Evolutionary conservation across 441 rosid genomes (phyloP).

Genomic region (Rhodomyrtus psidioides): DNA sequence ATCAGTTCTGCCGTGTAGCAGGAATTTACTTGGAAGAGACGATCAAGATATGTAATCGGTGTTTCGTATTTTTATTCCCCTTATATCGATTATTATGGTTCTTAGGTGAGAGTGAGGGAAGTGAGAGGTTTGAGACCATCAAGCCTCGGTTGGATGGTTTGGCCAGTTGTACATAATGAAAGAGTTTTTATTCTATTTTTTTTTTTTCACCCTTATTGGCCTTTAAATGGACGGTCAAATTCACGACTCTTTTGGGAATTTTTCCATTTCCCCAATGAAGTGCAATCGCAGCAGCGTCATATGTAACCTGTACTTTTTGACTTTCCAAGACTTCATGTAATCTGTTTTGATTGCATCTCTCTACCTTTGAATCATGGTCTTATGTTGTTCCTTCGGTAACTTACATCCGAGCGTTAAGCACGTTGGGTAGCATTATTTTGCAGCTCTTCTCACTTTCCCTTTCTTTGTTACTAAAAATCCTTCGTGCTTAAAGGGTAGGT

Average conservation of each 20-base stretch:
- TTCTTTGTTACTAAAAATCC: neutral
- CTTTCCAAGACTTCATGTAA: neutral
- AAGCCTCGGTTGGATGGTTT: constrained; percentile 23
- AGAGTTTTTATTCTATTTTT: constrained; percentile 12
- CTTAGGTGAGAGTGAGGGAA: constrained; percentile 21
- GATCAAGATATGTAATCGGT: constrained; percentile 19
- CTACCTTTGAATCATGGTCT: neutral
- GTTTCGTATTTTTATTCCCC: constrained; percentile 12
- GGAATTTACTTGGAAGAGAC: constrained; percentile 8
- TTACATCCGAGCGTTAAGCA: neutral
- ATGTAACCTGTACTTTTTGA: neutral
- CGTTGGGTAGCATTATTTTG: neutral
- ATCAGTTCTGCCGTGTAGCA: neutral
- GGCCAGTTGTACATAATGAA: constrained; percentile 65
- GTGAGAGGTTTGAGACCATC: constrained; percentile 6
- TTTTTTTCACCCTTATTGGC: constrained; percentile 5
- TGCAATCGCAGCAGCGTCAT: neutral
- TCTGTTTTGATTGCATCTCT: neutral
- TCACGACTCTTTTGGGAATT: constrained; percentile 17
- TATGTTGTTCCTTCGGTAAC: neutral
- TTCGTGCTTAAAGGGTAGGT: neutral
- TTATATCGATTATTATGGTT: neutral
- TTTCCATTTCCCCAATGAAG: constrained; percentile 14
- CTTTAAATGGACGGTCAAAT: constrained; percentile 18
- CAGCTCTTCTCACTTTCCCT: neutral